Base-by-base conservation (phyloP, 495 filamentous ascomycete genomes). In the Aspergillus panamensis region DNA sequence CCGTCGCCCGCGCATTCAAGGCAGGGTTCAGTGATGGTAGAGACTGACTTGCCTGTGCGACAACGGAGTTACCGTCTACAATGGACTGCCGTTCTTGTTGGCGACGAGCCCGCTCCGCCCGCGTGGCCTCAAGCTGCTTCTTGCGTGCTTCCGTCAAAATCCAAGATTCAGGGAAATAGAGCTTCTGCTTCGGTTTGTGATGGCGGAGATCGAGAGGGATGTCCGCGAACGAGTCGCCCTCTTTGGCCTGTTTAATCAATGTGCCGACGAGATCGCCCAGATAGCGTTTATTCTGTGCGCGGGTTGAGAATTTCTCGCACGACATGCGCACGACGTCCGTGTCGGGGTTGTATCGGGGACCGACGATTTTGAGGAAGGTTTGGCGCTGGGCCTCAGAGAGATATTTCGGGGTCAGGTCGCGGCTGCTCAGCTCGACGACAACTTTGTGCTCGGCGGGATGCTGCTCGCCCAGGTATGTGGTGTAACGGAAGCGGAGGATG, bases 271-370 rank as follows among this genome's bases (percentile, higher is more conserved):
- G 48, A 59, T 96, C 91, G 40, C 84, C 87, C 31, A 99, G 80
- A 65, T 92, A 96, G 7, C 92, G 86, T 77, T 97, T 99, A 76
- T 99, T 99, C 76, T 97, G 93, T 12, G 91, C 91, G 62, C 87
- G 86, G 35, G 89, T 87, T 67, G 86, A 80, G 66, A 90, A 96
- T 70, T 86, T 85, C 73, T 97, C 94, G 74, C 89, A 90, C 64
- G 87, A 90, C 83, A 99, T 96, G 73, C 87, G 89, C 47, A 96
- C 81, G 62, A 91, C 80, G 60, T 91, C 86, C 55, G 82, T 94
- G 52, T 86, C 79, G 3, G 92, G 93, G 75, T 99, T 94, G 80
- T 92, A 97, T 60, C 94, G 86, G n/a, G 83, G 68, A 4, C 94
- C 95, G 29, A 83, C 84, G 21, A 98, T 77, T 77, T 97, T 97